phyloP scores from a whole-genome alignment of 768 basidiomycete genomes.

The Fibroporia radiculosa region DNA sequence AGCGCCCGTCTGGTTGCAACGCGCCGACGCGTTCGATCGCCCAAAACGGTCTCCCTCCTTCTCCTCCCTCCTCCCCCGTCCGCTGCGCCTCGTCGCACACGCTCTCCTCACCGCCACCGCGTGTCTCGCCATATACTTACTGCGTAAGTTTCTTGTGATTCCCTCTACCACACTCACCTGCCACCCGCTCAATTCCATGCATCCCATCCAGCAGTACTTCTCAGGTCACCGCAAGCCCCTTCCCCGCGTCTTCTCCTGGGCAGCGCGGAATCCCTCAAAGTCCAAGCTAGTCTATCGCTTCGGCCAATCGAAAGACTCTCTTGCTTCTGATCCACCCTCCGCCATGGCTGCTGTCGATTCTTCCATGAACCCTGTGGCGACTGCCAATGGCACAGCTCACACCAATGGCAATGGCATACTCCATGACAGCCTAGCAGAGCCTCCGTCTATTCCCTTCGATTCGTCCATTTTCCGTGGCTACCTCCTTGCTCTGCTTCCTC shows the following conservation, averaged over 20 bases:
- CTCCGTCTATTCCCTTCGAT: conserved; percentile 51
- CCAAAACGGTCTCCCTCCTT: background rate
- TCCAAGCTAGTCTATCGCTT: background rate
- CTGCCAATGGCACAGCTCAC: conserved; percentile 15
- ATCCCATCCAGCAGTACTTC: conserved; percentile 3
- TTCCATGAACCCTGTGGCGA: conserved; percentile 9
- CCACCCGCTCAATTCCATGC: background rate
- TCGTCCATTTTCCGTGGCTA: conserved; percentile 63
- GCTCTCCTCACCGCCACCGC: background rate
- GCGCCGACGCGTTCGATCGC: background rate
- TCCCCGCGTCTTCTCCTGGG: conserved; percentile 1
- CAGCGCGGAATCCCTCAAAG: background rate
- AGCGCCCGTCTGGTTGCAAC: background rate
- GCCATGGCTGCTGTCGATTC: conserved; percentile 12
- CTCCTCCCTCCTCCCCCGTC: background rate
- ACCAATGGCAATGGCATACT: conserved; percentile 11
- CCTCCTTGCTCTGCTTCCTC: conserved; percentile 65
- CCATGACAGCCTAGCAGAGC: conserved; percentile 25
- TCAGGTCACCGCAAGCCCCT: conserved; percentile 1
- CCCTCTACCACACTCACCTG: background rate
- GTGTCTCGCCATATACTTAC: background rate
- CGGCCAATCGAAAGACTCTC: background rate
- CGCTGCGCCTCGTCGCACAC: background rate
- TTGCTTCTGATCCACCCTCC: background rate
- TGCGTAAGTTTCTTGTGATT: background rate